These are phyloP conservation scores for Kwoniella bestiolae DNA, from an alignment of 768 basidiomycete species.

Conservation along the genomic window DNA sequence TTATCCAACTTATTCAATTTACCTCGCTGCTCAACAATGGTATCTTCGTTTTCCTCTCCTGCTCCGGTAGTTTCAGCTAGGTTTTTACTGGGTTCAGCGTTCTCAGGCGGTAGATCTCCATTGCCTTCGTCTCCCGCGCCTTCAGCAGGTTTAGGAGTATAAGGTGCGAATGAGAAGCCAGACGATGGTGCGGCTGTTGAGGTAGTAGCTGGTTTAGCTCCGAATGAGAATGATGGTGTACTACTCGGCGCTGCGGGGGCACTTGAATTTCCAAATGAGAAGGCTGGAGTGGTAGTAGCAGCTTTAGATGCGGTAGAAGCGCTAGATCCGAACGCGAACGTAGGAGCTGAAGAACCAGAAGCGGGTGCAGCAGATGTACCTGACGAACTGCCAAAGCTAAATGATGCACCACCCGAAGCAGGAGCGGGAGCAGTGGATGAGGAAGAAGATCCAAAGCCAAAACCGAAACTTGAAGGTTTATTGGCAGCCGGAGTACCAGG, in stretches of 20 bases:
- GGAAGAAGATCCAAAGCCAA: constrained; percentile 24
- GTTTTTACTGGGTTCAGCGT: constrained; percentile 31
- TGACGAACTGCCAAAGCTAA: constrained; percentile 31
- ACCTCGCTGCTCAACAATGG: constrained; percentile 40
- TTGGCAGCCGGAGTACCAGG: constrained; percentile 20
- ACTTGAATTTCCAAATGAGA: constrained; percentile 17
- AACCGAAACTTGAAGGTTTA: constrained; percentile 28
- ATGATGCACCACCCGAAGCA: constrained; percentile 24
- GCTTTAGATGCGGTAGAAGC: constrained; percentile 17
- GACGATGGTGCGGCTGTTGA: background rate
- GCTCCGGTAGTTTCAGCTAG: constrained; percentile 41
- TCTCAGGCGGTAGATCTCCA: constrained; percentile 13
- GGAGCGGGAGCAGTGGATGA: constrained; percentile 6
- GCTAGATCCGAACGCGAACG: constrained; percentile 27
- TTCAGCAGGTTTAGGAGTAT: constrained; percentile 13
- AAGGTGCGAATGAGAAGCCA: constrained; percentile 23
- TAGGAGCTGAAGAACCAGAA: background rate
- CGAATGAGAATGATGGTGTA: constrained; percentile 32
- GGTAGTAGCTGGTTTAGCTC: constrained; percentile 19
- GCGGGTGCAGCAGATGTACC: background rate
- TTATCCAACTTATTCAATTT: constrained; percentile 34
- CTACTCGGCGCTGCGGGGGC: constrained; percentile 4
- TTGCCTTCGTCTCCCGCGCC: constrained; percentile 1
- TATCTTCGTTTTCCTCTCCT: constrained; percentile 51
- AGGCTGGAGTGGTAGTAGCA: constrained; percentile 8